These are phyloP conservation scores for Morella rubra DNA, from an alignment of 306 rosid genomes.

Conservation along the genomic window DNA sequence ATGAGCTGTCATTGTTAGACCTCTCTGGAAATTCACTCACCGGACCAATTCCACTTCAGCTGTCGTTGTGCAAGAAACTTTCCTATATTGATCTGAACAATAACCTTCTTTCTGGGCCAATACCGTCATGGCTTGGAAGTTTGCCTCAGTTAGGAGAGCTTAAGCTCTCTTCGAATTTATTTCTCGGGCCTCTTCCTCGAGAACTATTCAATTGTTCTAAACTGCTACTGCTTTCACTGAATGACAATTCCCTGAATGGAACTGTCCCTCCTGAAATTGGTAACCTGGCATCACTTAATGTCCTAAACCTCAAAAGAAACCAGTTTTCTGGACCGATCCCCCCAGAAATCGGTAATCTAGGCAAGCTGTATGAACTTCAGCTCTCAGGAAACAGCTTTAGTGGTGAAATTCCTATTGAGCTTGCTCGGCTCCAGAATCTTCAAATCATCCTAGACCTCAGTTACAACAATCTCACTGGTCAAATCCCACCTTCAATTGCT, in stretches of 20 bases:
- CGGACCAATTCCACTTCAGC: conserved; percentile 75
- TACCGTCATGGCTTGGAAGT: conserved; percentile 79
- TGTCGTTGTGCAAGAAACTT: conserved; percentile 69
- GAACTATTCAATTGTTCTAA: conserved; percentile 70
- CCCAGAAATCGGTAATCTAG: conserved; percentile 54
- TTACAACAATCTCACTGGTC: conserved; percentile 73
- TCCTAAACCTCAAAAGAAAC: conserved; percentile 63
- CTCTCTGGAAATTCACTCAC: conserved; percentile 74
- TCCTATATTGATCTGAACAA: conserved; percentile 62
- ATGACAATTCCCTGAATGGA: conserved; percentile 70
- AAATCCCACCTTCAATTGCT: conserved; percentile 63
- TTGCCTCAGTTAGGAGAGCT: conserved; percentile 76
- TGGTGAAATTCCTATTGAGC: conserved; percentile 72
- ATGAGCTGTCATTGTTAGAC: conserved; percentile 59
- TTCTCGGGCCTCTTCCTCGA: conserved; percentile 64
- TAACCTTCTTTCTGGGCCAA: conserved; percentile 61
- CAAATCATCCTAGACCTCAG: conserved; percentile 84
- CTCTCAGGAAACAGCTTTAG: conserved; percentile 56
- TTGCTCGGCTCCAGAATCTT: conserved; percentile 81
- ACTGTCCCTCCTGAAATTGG: conserved; percentile 67
- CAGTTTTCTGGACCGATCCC: conserved; percentile 69
- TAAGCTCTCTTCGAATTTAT: conserved; percentile 66
- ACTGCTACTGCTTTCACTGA: conserved; percentile 64
- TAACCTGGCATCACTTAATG: conserved; percentile 56
- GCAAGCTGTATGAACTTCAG: conserved; percentile 69